Evolutionary conservation across 2,329 filamentous ascomycete species (phyloP), one percentile per base, ranked within the genome.

Genomic region (Claviceps maximensis): DNA sequence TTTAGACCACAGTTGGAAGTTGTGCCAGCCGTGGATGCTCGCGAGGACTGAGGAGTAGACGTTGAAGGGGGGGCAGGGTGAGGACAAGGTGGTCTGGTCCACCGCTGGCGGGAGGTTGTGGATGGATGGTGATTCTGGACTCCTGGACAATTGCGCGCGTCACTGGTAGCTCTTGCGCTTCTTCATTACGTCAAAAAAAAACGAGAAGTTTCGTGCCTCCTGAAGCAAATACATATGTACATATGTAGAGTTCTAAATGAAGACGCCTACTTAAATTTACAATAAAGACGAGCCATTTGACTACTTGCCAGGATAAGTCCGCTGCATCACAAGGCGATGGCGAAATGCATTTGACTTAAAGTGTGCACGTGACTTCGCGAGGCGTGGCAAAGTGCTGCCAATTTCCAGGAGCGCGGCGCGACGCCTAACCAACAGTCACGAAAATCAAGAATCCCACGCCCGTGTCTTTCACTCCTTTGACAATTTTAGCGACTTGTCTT

Each of bases 281-380:
- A 27, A 38, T 27, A 38, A 21, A 21, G 2, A n/a, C 3, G 19
- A 21, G 15, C n/a, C 25, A 4, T 29, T 29, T 40, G 36, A 25
- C 17, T 29, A n/a, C n/a, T 50, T 42, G 49, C 49, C 31, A 29
- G 25, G 15, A 27, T 12, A n/a, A 23, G 2, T 46, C 25, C 13
- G 17, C n/a, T 44, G n/a, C 47, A 45, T 33, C 19, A 15, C 19
- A n/a, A n/a, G 19, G 15, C 6, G 23, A 21, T 7, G 13, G n/a
- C 4, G 6, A 41, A n/a, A 49, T 27, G 36, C 33, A 6, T 27
- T 27, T 21, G 23, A 17, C 10, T 27, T 55, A 25, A 53, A 56
- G 50, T 53, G 47, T 13, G 44, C 60, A 62, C 60, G 60, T 62
- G 60, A 62, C 56, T 57, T 57, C 58, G 60, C 54, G 60, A 58